Evolutionary conservation across 1,284 basidiomycete species (phyloP), one percentile per base, ranked within the genome.

Genomic region (Puccinia novopanici): DNA sequence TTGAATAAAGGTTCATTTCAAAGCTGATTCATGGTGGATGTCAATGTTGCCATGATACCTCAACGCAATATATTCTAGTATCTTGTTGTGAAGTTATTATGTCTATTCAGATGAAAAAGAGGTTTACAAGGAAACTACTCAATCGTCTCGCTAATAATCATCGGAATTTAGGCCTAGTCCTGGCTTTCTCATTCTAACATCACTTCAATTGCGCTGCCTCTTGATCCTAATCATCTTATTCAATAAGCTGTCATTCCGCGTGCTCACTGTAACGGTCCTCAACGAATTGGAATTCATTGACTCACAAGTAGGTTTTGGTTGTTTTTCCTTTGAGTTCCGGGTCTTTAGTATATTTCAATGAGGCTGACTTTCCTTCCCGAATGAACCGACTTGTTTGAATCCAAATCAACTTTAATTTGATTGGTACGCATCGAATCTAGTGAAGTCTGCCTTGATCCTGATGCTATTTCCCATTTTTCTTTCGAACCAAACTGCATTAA

Each of bases 401-500:
- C 6, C 13, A 19, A 59, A 34, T 59, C 12, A 59, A 34, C 17
- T 48, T 48, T 48, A n/a, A n/a, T n/a, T n/a, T 52, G 50, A 19
- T 8, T 15, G 27, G 34, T 34, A 37, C 34, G 3, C 34, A 34
- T 40, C 0, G 30, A 42, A 63, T 40, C 2, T 34, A 70, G 67
- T 70, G 67, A 48, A 52, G 67, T 15, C 50, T 70, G 42, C 24
- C 6, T 52, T 70, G 42, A 48, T 70, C 13, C 45, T 70, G 5
- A 17, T 70, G 45, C 48, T 70, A 27, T 70, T 70, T 48, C 67
- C 67, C 30, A 27, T 50, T 19, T 37, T 34, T 15, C 48, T 70
- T 50, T 70, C 67, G 3, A 70, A 30, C 4, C 12, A 52, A 52
- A 50, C 40, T 10, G n/a, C 42, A 30, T n/a, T 70, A 3, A 70